Evolutionary conservation across 345 rosid genomes (phyloP), one percentile per base, ranked within the genome.

Genomic region (Citrus sp.): DNA sequence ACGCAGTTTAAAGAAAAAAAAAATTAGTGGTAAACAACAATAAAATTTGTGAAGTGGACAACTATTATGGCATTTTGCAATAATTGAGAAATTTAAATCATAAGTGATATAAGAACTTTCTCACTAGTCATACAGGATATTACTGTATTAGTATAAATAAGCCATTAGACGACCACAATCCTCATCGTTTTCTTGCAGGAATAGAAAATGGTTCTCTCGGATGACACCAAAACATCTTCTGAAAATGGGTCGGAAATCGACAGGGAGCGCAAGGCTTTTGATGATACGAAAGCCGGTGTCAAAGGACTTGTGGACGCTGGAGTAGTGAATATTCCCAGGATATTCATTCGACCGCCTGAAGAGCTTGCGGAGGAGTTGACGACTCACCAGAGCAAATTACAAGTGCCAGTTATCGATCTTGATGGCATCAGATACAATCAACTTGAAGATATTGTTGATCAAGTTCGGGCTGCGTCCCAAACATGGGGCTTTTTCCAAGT

Each of bases 401-500:
- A 24, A 12, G 54, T 81, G 35, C 84, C 82, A 0, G 51, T 81
- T 27, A 46, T 81, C 5, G 74, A 81, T 60, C 74, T 77, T 22
- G 40, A 10, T 65, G 74, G 54, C 77, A 55, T 76, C 5, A 67
- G 62, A 49, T 60, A 40, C 9, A 32, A 55, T 55, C 10, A 67
- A 12, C 83, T 80, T 7, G 62, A 70, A 9, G 63, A 7, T 35
- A 34, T 85, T 70, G 77, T 84, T n/a, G 74, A 79, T 4, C 73
- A 74, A 74, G 80, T 87, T 40, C 73, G 65, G 61, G 66, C 72
- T 18, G 90, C 86, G 9, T 81, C 82, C 0, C 84, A 72, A 82
- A 75, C 69, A 10, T 81, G 84, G 84, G 83, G 87, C 0, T 88
- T 90, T 74, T 88, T 87, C n/a, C 91, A 83, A 61, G 83, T 87